Conservation (phyloP, 2,329 filamentous ascomycete genomes). For the Fusarium liriodendri region DNA sequence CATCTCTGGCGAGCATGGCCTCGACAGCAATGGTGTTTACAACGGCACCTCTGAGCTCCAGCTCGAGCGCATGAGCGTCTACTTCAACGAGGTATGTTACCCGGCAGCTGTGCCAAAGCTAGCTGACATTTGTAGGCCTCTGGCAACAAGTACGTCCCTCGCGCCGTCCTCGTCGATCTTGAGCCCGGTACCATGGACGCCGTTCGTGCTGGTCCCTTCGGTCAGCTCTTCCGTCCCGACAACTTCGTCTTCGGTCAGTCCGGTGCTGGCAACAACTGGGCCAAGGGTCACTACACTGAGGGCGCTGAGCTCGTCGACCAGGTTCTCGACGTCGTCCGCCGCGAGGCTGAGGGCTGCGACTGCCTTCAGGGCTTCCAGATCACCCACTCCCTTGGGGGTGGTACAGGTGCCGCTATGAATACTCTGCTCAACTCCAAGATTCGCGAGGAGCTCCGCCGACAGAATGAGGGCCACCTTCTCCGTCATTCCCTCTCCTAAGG, state of each 20-base stretch:
- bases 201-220: slow-evolving; percentile 97
- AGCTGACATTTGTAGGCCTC: slow-evolving; percentile 72
- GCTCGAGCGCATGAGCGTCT: slow-evolving; percentile 99
- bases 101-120: not conserved
- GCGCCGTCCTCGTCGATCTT: slow-evolving; percentile 98
- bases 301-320: slow-evolving; percentile 99
- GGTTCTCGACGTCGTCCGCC: slow-evolving; percentile 97
- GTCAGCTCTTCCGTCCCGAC: slow-evolving; percentile 99
- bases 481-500: slow-evolving; percentile 98
- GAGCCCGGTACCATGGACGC: slow-evolving; percentile 99
- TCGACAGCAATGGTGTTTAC: slow-evolving; percentile 98
- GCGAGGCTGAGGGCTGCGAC: slow-evolving; percentile 98
- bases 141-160: slow-evolving; percentile 99
- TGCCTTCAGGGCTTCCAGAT: slow-evolving; percentile 99
- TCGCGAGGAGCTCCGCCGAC: slow-evolving; percentile 99
- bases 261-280: slow-evolving; percentile 99
- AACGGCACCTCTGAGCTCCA: slow-evolving; percentile 98
- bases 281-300: slow-evolving; percentile 99
- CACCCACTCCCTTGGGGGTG: slow-evolving; percentile 99
- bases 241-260: slow-evolving; percentile 99
- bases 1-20: slow-evolving; percentile 92
- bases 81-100: slow-evolving; percentile 81
- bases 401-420: slow-evolving; percentile 99
- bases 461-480: slow-evolving; percentile 99
- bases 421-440: slow-evolving; percentile 99